Evolutionary conservation across 2,329 filamentous ascomycete genomes (phyloP).

Genomic region (Colletotrichum coccodes): DNA sequence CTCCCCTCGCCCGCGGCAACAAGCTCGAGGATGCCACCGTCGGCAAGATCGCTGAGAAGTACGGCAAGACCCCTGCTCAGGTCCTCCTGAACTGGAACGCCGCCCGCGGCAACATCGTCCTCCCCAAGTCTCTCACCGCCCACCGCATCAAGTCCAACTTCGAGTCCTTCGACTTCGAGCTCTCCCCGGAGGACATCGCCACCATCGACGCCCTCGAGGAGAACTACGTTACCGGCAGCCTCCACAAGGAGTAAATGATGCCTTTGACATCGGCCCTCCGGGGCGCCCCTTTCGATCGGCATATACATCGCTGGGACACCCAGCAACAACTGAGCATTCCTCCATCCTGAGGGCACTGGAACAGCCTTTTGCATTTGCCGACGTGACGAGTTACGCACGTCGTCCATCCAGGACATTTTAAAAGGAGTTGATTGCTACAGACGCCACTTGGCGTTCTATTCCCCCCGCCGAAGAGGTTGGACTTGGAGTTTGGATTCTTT

Average conservation of each 20-base stretch:
- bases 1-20: slow-evolving; percentile 60
- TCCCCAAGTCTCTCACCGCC: slow-evolving; percentile 72
- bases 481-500: slow-evolving; percentile 18
- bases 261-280: slow-evolving; percentile 6
- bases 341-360: slow-evolving; percentile 30
- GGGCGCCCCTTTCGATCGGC: slow-evolving; percentile 11
- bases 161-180: slow-evolving; percentile 70
- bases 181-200: slow-evolving; percentile 60
- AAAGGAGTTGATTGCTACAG: slow-evolving; percentile 25
- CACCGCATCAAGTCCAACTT: slow-evolving; percentile 71
- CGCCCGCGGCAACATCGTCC: slow-evolving; percentile 65
- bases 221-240: slow-evolving; percentile 43
- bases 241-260: slow-evolving; percentile 50
- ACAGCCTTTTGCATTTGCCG: slow-evolving; percentile 19
- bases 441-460: slow-evolving; percentile 12
- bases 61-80: slow-evolving; percentile 66
- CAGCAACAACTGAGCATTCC: slow-evolving; percentile 20
- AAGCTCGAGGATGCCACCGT: slow-evolving; percentile 64
- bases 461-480: slow-evolving; percentile 20
- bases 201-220: slow-evolving; percentile 45
- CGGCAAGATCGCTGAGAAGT: slow-evolving; percentile 63
- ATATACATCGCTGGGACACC: neutral
- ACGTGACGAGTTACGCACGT: slow-evolving; percentile 18
- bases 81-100: slow-evolving; percentile 69
- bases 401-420: slow-evolving; percentile 31